Base-by-base conservation (phyloP, 805 yeast species). In the Cyberlindnera galapagoensis region DNA sequence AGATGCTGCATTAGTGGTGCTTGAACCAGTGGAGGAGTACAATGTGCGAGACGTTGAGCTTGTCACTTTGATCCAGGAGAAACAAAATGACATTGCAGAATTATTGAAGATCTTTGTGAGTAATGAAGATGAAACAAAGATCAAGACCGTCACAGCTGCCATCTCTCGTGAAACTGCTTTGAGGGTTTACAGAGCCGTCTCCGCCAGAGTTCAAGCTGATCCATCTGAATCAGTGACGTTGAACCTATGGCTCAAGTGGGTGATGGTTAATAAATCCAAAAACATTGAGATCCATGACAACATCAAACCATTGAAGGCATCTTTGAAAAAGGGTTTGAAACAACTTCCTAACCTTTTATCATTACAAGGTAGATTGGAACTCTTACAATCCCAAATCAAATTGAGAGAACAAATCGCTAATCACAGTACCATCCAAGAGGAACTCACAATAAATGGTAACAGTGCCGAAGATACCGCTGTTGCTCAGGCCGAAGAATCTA, bases 341-440 rank as follows among this genome's bases (percentile, higher is more conserved):
- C 66, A 68, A 26, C 59, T 90, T 41, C 81, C 88, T 7, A 69
- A 74, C 24, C 63, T 90, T 31, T 60, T 88, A 17, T 76, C 92
- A 2, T 67, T 90, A 19, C 94, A 88, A 55, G 98, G 98, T 28
- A 74, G 92, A 42, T 63, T 90, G 28, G 82, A 80, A 48, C 67
- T 90, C 54, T 65, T 90, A 26, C 71, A 71, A 42, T 71, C 86
- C 4, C 97, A 90, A 59, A 67, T 85, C 9, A 69, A 72, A 36
- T 60, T 90, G 43, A 76, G 97, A 50, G 56, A 59, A 23, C 77
- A 71, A 26, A 59, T 70, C 47, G 52, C 62, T 9, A 50, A 52
- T 7, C 10, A n/a, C n/a, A n/a, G n/a, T n/a, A n/a, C n/a, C n/a
- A n/a, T n/a, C n/a, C n/a, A n/a, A n/a, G 63, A 71, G 43, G 56